Conservation (phyloP, 495 filamentous ascomycete genomes). For the Bathelium albidoporum region DNA sequence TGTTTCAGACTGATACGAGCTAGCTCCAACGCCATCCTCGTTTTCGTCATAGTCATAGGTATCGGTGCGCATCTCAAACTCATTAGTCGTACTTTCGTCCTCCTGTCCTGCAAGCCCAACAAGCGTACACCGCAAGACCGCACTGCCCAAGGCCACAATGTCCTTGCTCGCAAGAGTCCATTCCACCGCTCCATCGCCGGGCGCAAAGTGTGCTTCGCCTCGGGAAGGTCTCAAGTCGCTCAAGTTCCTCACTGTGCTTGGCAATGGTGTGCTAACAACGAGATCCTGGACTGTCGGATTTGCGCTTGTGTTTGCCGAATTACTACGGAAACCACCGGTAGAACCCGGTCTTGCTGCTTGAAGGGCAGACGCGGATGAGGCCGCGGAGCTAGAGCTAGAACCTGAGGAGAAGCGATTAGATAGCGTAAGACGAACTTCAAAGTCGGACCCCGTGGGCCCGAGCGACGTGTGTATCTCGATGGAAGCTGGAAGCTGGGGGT, state of each 20-base stretch:
- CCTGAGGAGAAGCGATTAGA: slow-evolving; percentile 41
- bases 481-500: slow-evolving; percentile 68
- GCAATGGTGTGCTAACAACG: slow-evolving; percentile 69
- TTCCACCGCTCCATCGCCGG: slow-evolving; percentile 60
- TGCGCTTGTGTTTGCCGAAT: slow-evolving; percentile 29
- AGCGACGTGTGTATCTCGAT: slow-evolving; percentile 73
- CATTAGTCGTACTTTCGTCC: slow-evolving; percentile 42
- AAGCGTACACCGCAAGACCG: slow-evolving; percentile 71
- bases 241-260: slow-evolving; percentile 73
- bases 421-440: slow-evolving; percentile 74
- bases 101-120: slow-evolving; percentile 54
- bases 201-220: slow-evolving; percentile 73
- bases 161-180: slow-evolving; percentile 75
- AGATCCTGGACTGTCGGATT: slow-evolving; percentile 69
- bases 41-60: slow-evolving; percentile 46
- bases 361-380: slow-evolving; percentile 11
- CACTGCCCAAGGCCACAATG: slow-evolving; percentile 37
- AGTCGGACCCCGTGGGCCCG: slow-evolving; percentile 65
- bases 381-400: slow-evolving; percentile 15
- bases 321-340: neutral
- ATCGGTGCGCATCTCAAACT: slow-evolving; percentile 39
- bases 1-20: slow-evolving; percentile 34
- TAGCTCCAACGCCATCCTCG: slow-evolving; percentile 37
- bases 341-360: neutral
- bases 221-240: slow-evolving; percentile 70